Percentiles rank a stretch among this genome's conserved stretches.
phyloP scores from a whole-genome alignment of 208 protist species.

The Endotrypanum monterogeii region DNA sequence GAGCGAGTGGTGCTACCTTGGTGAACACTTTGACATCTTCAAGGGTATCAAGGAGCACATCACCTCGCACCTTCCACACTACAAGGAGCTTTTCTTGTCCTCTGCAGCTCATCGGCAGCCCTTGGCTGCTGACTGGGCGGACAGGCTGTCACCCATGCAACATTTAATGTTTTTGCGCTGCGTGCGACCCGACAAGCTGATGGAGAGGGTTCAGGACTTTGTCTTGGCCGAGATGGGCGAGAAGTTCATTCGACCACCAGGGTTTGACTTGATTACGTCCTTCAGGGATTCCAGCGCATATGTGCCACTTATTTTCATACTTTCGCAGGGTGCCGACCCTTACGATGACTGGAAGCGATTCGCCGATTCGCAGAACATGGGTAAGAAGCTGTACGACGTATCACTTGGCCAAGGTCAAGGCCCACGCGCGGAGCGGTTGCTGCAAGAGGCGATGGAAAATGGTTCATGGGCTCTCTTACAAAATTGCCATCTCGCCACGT shows the following conservation, averaged over 20 bases:
- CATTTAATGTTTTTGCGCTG: constrained; percentile 95
- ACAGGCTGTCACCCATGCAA: constrained; percentile 92
- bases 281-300: constrained; percentile 94
- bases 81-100: constrained; percentile 93
- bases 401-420: constrained; percentile 99
- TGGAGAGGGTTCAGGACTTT: constrained; percentile 95
- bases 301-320: constrained; percentile 97
- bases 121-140: constrained; percentile 78
- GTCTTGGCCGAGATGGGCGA: constrained; percentile 92
- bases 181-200: constrained; percentile 97
- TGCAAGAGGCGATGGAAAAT: constrained; percentile 93
- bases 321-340: constrained; percentile 98
- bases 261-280: constrained; percentile 95
- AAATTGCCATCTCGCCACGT: constrained; percentile 98
- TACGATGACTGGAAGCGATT: constrained; percentile 96
- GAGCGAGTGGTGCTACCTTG: constrained; percentile 92
- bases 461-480: constrained; percentile 97
- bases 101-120: constrained; percentile 80
- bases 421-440: constrained; percentile 94
- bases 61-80: constrained; percentile 64
- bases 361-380: constrained; percentile 95
- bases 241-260: constrained; percentile 95
- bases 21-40: constrained; percentile 86
- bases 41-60: constrained; percentile 84
- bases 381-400: constrained; percentile 95